Base-by-base conservation (phyloP, 345 rosid species). In the Populus davidiana region DNA sequence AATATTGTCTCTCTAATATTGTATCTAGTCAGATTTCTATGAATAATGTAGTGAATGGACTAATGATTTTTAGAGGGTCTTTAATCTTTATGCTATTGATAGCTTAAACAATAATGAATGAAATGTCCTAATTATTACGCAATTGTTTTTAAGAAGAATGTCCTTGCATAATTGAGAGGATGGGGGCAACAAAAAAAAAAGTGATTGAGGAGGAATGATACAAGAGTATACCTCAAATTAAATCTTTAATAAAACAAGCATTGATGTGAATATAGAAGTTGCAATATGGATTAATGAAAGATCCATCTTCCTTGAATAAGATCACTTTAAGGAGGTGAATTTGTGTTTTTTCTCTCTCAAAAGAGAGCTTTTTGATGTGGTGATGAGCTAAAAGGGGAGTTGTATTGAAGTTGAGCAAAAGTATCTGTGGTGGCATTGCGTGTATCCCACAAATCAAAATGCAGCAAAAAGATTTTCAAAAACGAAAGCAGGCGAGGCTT, bases 381-480 rank as follows among this genome's bases (percentile, higher is more conserved):
- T 2, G 50, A 47, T 47, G 50, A 47, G 50, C 4, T 47, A 47
- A 47, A 47, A 47, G 50, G 50, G 16, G 50, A 47, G 4, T 1
- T 14, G 50, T 14, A 47, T 47, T 0, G 50, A 14, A 13, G 50
- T 13, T 13, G 50, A 11, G 50, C 50, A 20, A 14, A 79, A 64
- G 52, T 0, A 35, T 0, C 23, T 47, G 61, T 1, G 50, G 83
- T 67, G 83, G 80, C 69, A 71, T 56, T 68, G 80, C 80, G 77
- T 72, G 83, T 54, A 66, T 75, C 64, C 83, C 80, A 76, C 77
- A 31, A 80, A 76, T 50, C 21, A 67, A 31, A 76, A 67, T 12
- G 63, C 3, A 39, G 66, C 80, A 68, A 65, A 75, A 73, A 72
- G 31, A 67, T n/a, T 39, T 50, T 64, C 25, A 14, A 38, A 44